Conservation (phyloP, 1,284 basidiomycete genomes). For the Melampsora abietis-canadensis region DNA sequence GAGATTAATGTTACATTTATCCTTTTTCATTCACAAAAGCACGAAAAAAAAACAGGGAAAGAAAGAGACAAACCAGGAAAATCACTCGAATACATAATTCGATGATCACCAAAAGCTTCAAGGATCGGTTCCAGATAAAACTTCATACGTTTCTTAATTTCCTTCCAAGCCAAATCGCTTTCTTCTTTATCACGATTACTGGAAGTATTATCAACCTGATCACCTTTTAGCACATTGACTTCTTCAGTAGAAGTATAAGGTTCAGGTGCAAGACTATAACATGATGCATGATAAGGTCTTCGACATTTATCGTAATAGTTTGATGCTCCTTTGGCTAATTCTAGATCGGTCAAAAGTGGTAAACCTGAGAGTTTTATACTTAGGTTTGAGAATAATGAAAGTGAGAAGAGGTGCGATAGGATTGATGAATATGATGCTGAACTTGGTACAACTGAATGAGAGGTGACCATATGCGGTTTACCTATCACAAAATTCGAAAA, state of each 20-base stretch:
- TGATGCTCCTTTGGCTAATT: slow-evolving; percentile 15
- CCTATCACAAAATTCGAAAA: slow-evolving; percentile 14
- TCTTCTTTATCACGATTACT: slow-evolving; percentile 4
- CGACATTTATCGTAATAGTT: slow-evolving; percentile 11
- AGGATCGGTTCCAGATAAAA: slow-evolving; percentile 41
- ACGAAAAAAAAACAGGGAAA: not conserved
- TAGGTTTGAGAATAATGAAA: slow-evolving; percentile 34
- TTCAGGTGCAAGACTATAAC: not conserved
- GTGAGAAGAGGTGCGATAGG: slow-evolving; percentile 31
- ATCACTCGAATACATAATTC: slow-evolving; percentile 35
- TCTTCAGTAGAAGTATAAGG: not conserved
- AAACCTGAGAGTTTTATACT: slow-evolving; percentile 40
- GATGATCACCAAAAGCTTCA: slow-evolving; percentile 43
- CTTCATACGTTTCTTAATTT: slow-evolving; percentile 41
- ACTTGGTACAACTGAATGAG: slow-evolving; percentile 21
- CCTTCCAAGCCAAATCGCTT: slow-evolving; percentile 35
- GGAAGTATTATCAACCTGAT: not conserved
- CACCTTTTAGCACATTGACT: not conserved
- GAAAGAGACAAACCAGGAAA: slow-evolving; percentile 24
- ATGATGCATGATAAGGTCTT: slow-evolving; percentile 4
- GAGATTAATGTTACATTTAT: too few relatives aligned
- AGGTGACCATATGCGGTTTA: slow-evolving; percentile 31
- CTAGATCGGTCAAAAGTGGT: slow-evolving; percentile 12
- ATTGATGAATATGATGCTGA: slow-evolving; percentile 41
- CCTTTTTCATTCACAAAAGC: not conserved